Base-by-base conservation (phyloP, 1,284 basidiomycete genomes). In the Tilletiaria anomala region DNA sequence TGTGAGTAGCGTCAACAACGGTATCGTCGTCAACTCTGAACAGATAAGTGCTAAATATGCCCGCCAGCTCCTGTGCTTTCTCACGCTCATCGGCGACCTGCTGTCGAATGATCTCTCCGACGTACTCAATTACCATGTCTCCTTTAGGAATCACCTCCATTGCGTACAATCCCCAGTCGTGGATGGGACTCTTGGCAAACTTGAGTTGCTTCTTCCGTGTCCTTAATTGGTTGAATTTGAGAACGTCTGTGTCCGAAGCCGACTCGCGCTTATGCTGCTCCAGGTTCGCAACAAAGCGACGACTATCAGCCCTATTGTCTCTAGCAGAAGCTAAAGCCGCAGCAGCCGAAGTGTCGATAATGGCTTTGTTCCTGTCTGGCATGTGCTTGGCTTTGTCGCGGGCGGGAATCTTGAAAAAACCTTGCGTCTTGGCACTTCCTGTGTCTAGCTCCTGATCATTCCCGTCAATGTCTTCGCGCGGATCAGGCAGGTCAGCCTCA, bases 121-220 rank as follows among this genome's bases (percentile, higher is more conserved):
- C 93, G 61, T 99, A 99, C 71, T 99, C 93, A 70, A 97, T 96
- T 33, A 99, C 91, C 87, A 99, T 96, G 70, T 99, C 93, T 4
- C 88, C 87, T 16, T 78, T 73, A 12, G 83, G 78, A 57, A 99
- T 96, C 60, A 79, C 78, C 47, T 68, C 66, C 65, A 66, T 65
- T 6, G 66, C 66, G 45, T 67, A 68, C 59, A 97, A 67, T 4
- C 93, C 91, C 83, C 91, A 97, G 56, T 93, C 89, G 68, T 97
- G 91, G 54, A 99, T 99, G 3, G 89, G 87, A 20, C 85, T 89
- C 40, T 88, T 77, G 6, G 88, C 83, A 62, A 99, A 99, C 26
- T 85, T 80, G 40, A 99, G 76, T 63, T 94, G 87, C 72, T 99
- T 99, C 77, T 97, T 97, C 48, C 93, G 75, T 31, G 87, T 88